These are phyloP conservation scores for Neodidymelliopsis sp. DNA, from an alignment of 2,329 filamentous ascomycete species.

Conservation along the genomic window DNA sequence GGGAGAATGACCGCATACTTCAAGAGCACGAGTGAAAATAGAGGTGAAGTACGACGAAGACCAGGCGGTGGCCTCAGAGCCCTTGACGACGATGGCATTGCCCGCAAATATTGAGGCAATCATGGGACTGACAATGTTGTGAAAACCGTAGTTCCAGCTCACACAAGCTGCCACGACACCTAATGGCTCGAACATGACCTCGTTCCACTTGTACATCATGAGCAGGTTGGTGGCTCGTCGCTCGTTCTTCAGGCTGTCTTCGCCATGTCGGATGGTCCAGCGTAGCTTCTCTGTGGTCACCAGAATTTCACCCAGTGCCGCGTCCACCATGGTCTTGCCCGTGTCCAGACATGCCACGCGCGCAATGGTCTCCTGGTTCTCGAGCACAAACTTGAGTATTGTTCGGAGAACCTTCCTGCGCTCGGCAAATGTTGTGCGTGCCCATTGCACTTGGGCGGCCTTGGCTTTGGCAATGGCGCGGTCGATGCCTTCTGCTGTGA, in stretches of 20 bases:
- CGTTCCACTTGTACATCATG: constrained; percentile 95
- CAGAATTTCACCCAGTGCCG: constrained; percentile 90
- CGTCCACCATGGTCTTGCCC: constrained; percentile 96
- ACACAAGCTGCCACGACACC: constrained; percentile 93
- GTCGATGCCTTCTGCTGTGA: constrained; percentile 80
- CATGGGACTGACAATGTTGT: constrained; percentile 91
- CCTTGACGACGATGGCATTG: constrained; percentile 91
- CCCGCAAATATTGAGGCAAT: constrained; percentile 91
- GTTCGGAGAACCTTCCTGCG: constrained; percentile 81
- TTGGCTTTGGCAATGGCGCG: constrained; percentile 76
- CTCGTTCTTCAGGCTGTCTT: constrained; percentile 76
- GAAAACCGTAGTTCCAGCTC: constrained; percentile 94
- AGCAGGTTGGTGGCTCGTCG: constrained; percentile 85
- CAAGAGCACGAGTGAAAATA: constrained; percentile 79
- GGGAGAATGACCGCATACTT: constrained; percentile 81
- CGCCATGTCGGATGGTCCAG: constrained; percentile 93
- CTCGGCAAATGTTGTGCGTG: constrained; percentile 76
- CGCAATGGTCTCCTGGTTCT: constrained; percentile 88
- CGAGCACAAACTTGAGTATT: constrained; percentile 81
- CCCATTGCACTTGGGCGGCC: constrained; percentile 79
- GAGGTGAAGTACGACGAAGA: constrained; percentile 81
- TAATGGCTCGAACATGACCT: constrained; percentile 87
- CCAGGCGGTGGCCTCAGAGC: constrained; percentile 96
- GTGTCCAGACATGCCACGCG: constrained; percentile 87
- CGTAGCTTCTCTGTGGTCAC: constrained; percentile 92